Percentiles rank a stretch among this genome's conserved stretches.
Evolutionary conservation across 192 early-diverging fungal genomes (phyloP).

Genomic region (Coemansia sp.): DNA sequence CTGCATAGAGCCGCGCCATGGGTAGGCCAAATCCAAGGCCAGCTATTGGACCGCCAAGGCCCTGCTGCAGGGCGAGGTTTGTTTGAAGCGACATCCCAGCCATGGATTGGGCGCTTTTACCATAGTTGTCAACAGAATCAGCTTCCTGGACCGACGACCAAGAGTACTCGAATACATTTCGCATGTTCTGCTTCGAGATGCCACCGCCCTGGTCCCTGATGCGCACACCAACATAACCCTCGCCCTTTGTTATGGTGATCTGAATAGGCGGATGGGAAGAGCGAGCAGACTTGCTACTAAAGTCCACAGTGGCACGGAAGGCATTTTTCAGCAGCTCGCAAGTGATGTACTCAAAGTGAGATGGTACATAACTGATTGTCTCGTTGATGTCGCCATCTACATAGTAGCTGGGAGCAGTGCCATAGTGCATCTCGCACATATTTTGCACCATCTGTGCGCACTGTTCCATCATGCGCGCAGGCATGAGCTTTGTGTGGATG

Average conservation of each 20-base stretch:
- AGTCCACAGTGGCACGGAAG: constrained; percentile 81
- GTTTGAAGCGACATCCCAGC: constrained; percentile 66
- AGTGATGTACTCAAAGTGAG: constrained; percentile 92
- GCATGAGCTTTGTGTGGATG: constrained; percentile 74
- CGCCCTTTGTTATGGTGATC: constrained; percentile 77
- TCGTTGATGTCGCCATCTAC: constrained; percentile 59
- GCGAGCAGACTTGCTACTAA: constrained; percentile 49
- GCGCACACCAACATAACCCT: constrained; percentile 78
- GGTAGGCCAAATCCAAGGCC: constrained; percentile 79
- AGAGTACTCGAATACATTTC: constrained; percentile 86
- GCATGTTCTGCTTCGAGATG: constrained; percentile 71
- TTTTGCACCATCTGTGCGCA: constrained; percentile 75
- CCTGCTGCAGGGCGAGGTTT: constrained; percentile 79
- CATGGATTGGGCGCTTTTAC: constrained; percentile 8
- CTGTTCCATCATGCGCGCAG: constrained; percentile 64
- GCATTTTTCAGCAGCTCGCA: constrained; percentile 90
- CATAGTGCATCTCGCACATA: constrained; percentile 92
- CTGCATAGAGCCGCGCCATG: constrained; percentile 82
- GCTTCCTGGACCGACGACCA: constrained; percentile 82
- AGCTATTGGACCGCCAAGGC: constrained; percentile 90
- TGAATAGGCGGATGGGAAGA: constrained; percentile 71
- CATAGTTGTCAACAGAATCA: constrained; percentile 54
- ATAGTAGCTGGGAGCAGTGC: constrained; percentile 67
- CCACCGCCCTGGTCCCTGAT: constrained; percentile 92
- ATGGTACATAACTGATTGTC: constrained; percentile 72